Evolutionary conservation across 129 eudicot species (phyloP).

Genomic region (Centaurea solstitialis): DNA sequence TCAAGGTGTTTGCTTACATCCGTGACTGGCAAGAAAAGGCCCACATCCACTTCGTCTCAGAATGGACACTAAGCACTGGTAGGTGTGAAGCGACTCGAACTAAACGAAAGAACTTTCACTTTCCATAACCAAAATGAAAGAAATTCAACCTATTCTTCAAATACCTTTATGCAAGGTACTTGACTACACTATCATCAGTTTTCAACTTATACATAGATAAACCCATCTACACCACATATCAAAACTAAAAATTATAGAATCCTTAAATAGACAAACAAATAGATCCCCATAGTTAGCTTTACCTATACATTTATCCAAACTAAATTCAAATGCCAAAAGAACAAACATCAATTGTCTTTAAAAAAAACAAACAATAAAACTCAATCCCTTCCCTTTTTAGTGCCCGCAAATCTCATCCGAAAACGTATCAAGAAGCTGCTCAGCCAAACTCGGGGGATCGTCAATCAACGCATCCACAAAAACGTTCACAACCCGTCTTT

Average conservation of each 20-base stretch:
- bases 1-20: too few relatives aligned
- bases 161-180: too few relatives aligned
- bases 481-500: conserved; percentile 57
- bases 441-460: conserved; percentile 71
- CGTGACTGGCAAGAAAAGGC: too few relatives aligned
- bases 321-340: conserved; percentile 12
- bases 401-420: conserved; percentile 53
- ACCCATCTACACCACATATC: neutral
- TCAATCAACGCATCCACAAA: conserved; percentile 62
- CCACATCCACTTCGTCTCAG: too few relatives aligned
- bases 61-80: too few relatives aligned
- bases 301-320: conserved; percentile 28
- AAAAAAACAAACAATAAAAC: neutral
- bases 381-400: conserved; percentile 1
- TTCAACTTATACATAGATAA: neutral
- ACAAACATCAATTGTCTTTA: neutral
- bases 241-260: conserved; percentile 10
- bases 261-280: conserved; percentile 20
- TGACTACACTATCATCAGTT: too few relatives aligned
- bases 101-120: too few relatives aligned
- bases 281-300: conserved; percentile 21
- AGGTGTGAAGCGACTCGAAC: too few relatives aligned
- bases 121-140: too few relatives aligned
- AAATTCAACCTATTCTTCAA: too few relatives aligned
- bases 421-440: conserved; percentile 69